A percentile compares a stretch with the other conserved stretches of the same genome.
Evolutionary conservation across 2,329 filamentous ascomycete species (phyloP).

Genomic region (Chalara sp.): DNA sequence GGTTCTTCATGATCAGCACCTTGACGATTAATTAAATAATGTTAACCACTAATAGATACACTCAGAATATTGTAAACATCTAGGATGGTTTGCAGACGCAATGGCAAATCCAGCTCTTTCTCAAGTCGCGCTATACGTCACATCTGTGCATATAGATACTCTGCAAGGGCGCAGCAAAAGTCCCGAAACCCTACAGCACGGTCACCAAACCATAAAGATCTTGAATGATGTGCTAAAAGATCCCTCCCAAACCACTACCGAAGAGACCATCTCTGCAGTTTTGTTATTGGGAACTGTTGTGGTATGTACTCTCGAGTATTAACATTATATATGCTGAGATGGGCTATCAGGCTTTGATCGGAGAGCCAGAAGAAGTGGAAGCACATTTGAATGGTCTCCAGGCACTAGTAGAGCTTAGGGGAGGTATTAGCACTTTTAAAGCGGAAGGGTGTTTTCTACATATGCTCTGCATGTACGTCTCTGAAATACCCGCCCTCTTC

Average conservation of each 20-base stretch:
- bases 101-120: conserved; percentile 12
- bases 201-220: conserved; percentile 8
- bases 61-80: conserved; percentile 14
- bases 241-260: not conserved
- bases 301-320: conserved; percentile 1
- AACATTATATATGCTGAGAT: not conserved
- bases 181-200: conserved; percentile 11
- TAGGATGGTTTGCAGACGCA: conserved; percentile 11
- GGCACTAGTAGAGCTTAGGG: conserved; percentile 10
- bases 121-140: conserved; percentile 11
- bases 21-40: not conserved
- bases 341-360: conserved; percentile 8
- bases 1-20: no score
- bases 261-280: conserved; percentile 13
- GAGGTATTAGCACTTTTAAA: conserved; percentile 8
- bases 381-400: conserved; percentile 11
- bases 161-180: conserved; percentile 4
- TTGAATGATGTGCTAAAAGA: conserved; percentile 8
- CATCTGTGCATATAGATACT: conserved; percentile 8
- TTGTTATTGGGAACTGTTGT: conserved; percentile 11
- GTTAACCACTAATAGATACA: conserved; percentile 10
- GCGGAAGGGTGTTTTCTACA: conserved; percentile 11
- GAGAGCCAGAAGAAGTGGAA: conserved; percentile 10
- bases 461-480: conserved; percentile 15
- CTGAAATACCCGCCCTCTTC: no score